A percentile compares a stretch with the other conserved stretches of the same genome.
Evolutionary conservation across 1,284 basidiomycete species (phyloP).

Genomic region (Pseudomicrostroma phylloplanum): DNA sequence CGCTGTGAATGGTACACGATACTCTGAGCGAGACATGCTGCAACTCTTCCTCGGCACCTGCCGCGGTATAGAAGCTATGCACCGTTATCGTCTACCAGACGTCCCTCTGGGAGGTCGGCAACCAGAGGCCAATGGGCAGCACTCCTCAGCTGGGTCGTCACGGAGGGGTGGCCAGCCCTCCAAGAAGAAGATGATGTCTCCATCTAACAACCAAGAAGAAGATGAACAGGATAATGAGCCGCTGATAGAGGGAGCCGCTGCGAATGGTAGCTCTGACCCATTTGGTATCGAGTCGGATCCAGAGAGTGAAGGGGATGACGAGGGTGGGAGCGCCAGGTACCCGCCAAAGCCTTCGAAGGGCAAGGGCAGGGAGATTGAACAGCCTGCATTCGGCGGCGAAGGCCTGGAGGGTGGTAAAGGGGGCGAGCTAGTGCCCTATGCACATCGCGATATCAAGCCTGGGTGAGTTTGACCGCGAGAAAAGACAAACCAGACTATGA

Average conservation of each 20-base stretch:
- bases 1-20: constrained; percentile 72
- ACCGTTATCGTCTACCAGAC: constrained; percentile 54
- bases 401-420: constrained; percentile 49
- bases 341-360: constrained; percentile 24
- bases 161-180: constrained; percentile 12
- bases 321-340: constrained; percentile 16
- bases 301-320: constrained; percentile 53
- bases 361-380: constrained; percentile 23
- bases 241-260: not conserved
- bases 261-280: constrained; percentile 3
- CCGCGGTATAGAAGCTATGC: constrained; percentile 86
- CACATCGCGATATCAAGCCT: constrained; percentile 94
- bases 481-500: not conserved
- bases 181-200: constrained; percentile 11
- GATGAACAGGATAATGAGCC: constrained; percentile 6
- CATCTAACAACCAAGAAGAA: constrained; percentile 1
- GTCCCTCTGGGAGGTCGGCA: constrained; percentile 13
- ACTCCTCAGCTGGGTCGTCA: not conserved
- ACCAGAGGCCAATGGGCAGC: not conserved
- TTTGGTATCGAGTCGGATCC: constrained; percentile 28
- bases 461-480: constrained; percentile 59
- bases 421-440: constrained; percentile 65
- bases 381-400: constrained; percentile 53
- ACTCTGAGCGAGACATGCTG: constrained; percentile 81
- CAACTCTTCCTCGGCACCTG: constrained; percentile 88